phyloP scores from a whole-genome alignment of 768 basidiomycete species.

The Tremella mesenterica region DNA sequence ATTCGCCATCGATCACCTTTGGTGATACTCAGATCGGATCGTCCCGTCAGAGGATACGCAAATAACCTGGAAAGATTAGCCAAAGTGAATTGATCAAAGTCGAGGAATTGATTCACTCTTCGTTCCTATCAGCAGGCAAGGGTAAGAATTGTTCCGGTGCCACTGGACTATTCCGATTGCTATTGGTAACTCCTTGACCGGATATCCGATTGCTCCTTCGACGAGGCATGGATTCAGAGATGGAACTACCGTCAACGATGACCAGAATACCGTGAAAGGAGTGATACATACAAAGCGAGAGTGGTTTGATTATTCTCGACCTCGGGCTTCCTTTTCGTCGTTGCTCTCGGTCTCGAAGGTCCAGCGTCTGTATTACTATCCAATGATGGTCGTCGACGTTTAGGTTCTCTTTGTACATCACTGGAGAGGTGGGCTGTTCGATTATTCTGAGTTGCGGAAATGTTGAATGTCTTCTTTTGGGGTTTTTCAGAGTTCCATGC shows the following conservation, averaged over 20 bases:
- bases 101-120: slow-evolving; percentile 11
- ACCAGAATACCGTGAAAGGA: no score
- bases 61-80: slow-evolving; percentile 16
- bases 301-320: no score
- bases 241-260: no score
- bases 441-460: no score
- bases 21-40: slow-evolving; percentile 58
- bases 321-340: no score
- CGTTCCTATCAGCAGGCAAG: slow-evolving; percentile 11
- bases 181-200: neutral
- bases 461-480: no score
- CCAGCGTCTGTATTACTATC: neutral
- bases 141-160: neutral
- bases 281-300: no score
- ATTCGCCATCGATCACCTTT: slow-evolving; percentile 67
- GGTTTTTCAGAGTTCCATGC: no score
- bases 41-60: slow-evolving; percentile 30
- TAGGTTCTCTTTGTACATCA: no score
- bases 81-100: neutral
- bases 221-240: no score
- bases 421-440: no score
- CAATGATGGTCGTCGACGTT: no score
- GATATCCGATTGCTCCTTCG: slow-evolving; percentile 1
- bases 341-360: neutral
- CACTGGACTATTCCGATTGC: neutral